These are phyloP conservation scores for Fusarium verrucosum DNA, from an alignment of 2,329 filamentous ascomycete species.

Conservation along the genomic window DNA sequence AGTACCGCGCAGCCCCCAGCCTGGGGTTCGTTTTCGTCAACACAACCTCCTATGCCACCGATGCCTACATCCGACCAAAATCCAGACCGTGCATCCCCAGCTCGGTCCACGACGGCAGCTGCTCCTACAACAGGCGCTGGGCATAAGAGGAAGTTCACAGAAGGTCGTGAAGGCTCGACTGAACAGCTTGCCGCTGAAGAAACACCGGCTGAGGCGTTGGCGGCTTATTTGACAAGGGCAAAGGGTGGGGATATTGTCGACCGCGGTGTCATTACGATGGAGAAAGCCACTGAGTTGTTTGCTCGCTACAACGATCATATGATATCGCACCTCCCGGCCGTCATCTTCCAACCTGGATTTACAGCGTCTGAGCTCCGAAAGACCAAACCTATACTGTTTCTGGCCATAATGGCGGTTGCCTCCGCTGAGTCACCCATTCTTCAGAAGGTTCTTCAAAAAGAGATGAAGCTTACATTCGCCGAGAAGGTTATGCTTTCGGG, in stretches of 20 bases:
- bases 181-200: conserved; percentile 28
- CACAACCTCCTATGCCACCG: conserved; percentile 20
- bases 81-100: conserved; percentile 20
- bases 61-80: conserved; percentile 22
- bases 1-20: conserved; percentile 6
- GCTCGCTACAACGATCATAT: conserved; percentile 68
- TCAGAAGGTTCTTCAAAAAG: conserved; percentile 71
- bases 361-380: conserved; percentile 65
- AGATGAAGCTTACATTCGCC: conserved; percentile 77
- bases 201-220: conserved; percentile 28
- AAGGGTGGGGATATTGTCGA: conserved; percentile 63
- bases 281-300: conserved; percentile 65
- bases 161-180: conserved; percentile 29
- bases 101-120: conserved; percentile 11
- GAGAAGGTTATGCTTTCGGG: conserved; percentile 78
- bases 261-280: conserved; percentile 65
- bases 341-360: conserved; percentile 65
- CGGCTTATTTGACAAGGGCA: conserved; percentile 37
- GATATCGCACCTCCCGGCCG: conserved; percentile 68
- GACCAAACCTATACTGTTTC: conserved; percentile 72
- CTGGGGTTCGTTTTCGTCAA: conserved; percentile 31
- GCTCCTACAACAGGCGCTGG: conserved; percentile 31
- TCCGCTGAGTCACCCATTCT: conserved; percentile 64
- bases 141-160: conserved; percentile 48
- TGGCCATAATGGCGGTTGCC: conserved; percentile 74